These are phyloP conservation scores for Nectriaceae sp. DNA, from an alignment of 2,329 filamentous ascomycete species.

Conservation along the genomic window DNA sequence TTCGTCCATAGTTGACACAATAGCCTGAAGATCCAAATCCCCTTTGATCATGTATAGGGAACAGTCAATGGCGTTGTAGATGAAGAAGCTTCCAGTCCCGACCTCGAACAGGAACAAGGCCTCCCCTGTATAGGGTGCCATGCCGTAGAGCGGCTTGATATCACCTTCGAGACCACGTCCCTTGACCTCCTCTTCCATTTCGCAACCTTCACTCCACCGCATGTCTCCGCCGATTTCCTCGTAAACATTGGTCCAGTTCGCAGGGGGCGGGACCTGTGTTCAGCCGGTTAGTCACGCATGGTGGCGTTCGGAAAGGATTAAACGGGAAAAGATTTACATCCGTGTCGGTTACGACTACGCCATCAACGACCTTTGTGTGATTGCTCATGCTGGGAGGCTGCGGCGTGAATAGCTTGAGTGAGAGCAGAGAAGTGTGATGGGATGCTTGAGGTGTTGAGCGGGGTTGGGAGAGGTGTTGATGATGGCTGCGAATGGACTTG, in stretches of 20 bases:
- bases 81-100: background rate
- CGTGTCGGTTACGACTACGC: background rate
- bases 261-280: background rate
- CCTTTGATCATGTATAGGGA: background rate
- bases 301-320: background rate
- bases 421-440: background rate
- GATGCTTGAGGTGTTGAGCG: too few relatives aligned
- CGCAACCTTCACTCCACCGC: background rate
- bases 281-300: background rate
- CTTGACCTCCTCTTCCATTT: background rate
- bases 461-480: too few relatives aligned
- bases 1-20: background rate
- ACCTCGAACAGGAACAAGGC: background rate
- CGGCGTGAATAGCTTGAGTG: background rate
- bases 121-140: background rate
- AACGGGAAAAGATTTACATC: background rate
- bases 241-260: background rate
- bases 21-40: background rate
- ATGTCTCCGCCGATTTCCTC: background rate
- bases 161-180: background rate
- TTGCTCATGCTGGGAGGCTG: background rate
- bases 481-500: too few relatives aligned
- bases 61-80: background rate
- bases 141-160: background rate
- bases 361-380: background rate